phyloP scores from a whole-genome alignment of 805 yeast genomes.

The Kodamaea lidongshanica region DNA sequence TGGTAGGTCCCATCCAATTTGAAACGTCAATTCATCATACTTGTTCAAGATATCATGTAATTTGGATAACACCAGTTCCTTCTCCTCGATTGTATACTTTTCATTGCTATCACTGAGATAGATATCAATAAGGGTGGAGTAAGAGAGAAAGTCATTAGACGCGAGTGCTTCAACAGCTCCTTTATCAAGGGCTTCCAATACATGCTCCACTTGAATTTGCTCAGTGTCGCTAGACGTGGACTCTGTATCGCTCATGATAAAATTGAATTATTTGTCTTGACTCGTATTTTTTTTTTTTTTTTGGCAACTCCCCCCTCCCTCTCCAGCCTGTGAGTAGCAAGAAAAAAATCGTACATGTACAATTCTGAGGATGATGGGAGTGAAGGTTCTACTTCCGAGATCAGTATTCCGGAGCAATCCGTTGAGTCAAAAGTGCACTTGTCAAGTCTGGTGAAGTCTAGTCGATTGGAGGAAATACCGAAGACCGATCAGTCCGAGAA shows the following conservation, averaged over 20 bases:
- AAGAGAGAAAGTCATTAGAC: constrained; percentile 59
- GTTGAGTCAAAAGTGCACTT: constrained; percentile 6
- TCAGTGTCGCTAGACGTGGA: constrained; percentile 12
- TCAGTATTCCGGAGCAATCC: constrained; percentile 2
- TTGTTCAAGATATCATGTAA: constrained; percentile 37
- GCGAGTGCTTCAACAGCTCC: constrained; percentile 35
- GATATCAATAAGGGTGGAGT: constrained; percentile 65
- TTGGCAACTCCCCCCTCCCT: not conserved
- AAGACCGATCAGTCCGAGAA: constrained; percentile 14
- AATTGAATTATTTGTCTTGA: no score
- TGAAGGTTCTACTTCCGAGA: no score
- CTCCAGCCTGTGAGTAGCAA: no score
- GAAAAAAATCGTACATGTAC: not conserved
- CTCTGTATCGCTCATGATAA: constrained; percentile 4
- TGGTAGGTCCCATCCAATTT: constrained; percentile 93
- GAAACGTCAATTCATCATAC: constrained; percentile 48
- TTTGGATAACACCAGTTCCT: constrained; percentile 40
- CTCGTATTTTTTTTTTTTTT: not conserved
- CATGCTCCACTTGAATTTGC: constrained; percentile 17
- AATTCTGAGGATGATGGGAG: constrained; percentile 4
- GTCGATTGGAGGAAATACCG: constrained; percentile 3
- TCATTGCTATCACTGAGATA: constrained; percentile 42
- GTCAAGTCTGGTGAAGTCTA: constrained; percentile 6
- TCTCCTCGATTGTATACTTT: constrained; percentile 44
- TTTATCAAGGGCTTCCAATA: constrained; percentile 22